phyloP scores from a whole-genome alignment of 768 basidiomycete genomes.

The Mycena polygramma region DNA sequence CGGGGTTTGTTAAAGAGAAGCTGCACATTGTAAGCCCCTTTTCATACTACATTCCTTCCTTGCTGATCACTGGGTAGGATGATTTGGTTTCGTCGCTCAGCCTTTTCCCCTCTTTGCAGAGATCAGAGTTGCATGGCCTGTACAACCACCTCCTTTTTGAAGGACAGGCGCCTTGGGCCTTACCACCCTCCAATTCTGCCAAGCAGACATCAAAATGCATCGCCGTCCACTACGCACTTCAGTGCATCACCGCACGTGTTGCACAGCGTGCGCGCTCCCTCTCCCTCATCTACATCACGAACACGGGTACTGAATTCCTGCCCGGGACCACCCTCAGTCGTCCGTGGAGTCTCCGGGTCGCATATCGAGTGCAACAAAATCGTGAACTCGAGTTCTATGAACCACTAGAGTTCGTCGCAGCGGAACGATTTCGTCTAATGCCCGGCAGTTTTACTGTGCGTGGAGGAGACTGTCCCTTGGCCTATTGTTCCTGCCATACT shows the following conservation, averaged over 20 bases:
- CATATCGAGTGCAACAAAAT: too few species aligned
- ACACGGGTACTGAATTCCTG: neutral
- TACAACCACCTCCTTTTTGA: constrained; percentile 2
- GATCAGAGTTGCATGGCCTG: constrained; percentile 3
- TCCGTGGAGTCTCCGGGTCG: too few species aligned
- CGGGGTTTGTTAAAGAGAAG: neutral
- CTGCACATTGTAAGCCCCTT: neutral
- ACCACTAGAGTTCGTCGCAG: too few species aligned
- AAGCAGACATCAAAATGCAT: constrained; percentile 1
- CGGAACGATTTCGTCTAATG: too few species aligned
- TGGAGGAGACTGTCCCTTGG: too few species aligned
- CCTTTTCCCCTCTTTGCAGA: constrained; percentile 14
- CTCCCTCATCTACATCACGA: constrained; percentile 9
- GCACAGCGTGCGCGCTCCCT: neutral
- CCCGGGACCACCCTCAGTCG: too few species aligned
- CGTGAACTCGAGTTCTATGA: too few species aligned
- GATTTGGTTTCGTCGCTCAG: constrained; percentile 11
- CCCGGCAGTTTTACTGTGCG: too few species aligned
- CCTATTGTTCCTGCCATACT: too few species aligned
- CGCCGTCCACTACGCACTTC: constrained; percentile 9
- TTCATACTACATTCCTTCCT: neutral
- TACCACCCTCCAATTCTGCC: neutral
- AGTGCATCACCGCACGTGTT: constrained; percentile 1
- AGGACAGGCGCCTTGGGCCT: neutral
- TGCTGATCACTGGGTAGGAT: neutral